Percentiles rank a stretch among this genome's conserved stretches.
Conservation (phyloP, 805 yeast species). For the Zygoascus bituminiphila region DNA sequence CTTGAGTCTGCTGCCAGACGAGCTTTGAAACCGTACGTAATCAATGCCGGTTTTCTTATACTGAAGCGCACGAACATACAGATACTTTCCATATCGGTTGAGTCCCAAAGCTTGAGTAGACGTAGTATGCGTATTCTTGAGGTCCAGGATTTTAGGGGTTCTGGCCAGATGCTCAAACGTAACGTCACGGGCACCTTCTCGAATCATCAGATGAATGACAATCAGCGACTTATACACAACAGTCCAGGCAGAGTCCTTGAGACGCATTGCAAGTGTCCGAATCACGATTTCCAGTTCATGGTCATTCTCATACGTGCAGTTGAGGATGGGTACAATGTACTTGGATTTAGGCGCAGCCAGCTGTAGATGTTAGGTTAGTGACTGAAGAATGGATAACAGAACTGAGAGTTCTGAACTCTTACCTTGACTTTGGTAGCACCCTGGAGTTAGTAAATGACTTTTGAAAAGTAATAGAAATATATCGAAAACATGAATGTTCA, state of each 20-base stretch:
- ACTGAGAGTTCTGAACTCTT: slow-evolving; percentile 9
- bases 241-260: slow-evolving; percentile 83
- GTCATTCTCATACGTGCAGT: slow-evolving; percentile 51
- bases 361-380: slow-evolving; percentile 22
- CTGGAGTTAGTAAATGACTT: slow-evolving; percentile 18
- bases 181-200: slow-evolving; percentile 82
- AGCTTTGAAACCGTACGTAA: slow-evolving; percentile 55
- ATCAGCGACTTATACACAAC: slow-evolving; percentile 78
- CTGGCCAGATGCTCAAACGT: slow-evolving; percentile 52
- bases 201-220: slow-evolving; percentile 80
- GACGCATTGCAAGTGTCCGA: slow-evolving; percentile 50
- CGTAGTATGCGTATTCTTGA: slow-evolving; percentile 21
- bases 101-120: slow-evolving; percentile 34
- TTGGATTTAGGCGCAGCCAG: slow-evolving; percentile 98
- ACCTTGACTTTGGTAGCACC: slow-evolving; percentile 63
- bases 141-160: slow-evolving; percentile 45
- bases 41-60: slow-evolving; percentile 47
- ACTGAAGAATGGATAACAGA: background rate
- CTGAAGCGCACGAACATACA: slow-evolving; percentile 60
- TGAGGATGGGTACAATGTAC: slow-evolving; percentile 86
- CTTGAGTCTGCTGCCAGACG: slow-evolving; percentile 49
- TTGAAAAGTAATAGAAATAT: too few species aligned
- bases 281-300: slow-evolving; percentile 64
- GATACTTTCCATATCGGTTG: slow-evolving; percentile 62
- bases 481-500: too few species aligned